These are phyloP conservation scores for Ilex aquifolium DNA, from an alignment of 257 asterid genomes.

Conservation along the genomic window DNA sequence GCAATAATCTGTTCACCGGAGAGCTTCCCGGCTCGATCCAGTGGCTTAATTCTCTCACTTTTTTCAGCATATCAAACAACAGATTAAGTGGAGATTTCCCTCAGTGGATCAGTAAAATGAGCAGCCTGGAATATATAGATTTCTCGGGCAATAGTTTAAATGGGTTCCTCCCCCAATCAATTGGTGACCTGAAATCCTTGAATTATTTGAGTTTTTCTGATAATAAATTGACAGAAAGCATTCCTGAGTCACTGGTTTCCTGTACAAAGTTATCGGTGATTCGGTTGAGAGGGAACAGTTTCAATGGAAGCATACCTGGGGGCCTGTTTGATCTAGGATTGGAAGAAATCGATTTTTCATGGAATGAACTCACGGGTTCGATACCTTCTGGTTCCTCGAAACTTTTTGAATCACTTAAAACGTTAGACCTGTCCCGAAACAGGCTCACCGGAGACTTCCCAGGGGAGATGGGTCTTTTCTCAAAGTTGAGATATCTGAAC, in stretches of 20 bases:
- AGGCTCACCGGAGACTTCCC: slow-evolving; percentile 63
- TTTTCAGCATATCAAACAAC: slow-evolving; percentile 45
- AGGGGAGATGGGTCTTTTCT: slow-evolving; percentile 64
- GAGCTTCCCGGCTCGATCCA: slow-evolving; percentile 49
- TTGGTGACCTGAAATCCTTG: slow-evolving; percentile 46
- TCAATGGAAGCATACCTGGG: slow-evolving; percentile 57
- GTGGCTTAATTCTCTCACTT: slow-evolving; percentile 30
- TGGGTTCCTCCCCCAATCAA: slow-evolving; percentile 51
- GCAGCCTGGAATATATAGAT: slow-evolving; percentile 44
- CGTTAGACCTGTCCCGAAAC: slow-evolving; percentile 72
- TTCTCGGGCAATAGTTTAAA: slow-evolving; percentile 50
- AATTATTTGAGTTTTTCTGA: slow-evolving; percentile 32
- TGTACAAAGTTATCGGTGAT: slow-evolving; percentile 38
- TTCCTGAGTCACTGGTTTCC: slow-evolving; percentile 47
- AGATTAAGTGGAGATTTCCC: slow-evolving; percentile 66
- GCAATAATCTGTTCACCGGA: slow-evolving; percentile 50
- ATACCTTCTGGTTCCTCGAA: slow-evolving; percentile 58
- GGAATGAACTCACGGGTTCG: slow-evolving; percentile 54
- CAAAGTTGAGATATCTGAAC: slow-evolving; percentile 65
- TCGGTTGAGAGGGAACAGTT: slow-evolving; percentile 44
- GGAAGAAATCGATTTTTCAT: slow-evolving; percentile 66
- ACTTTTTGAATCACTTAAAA: slow-evolving; percentile 46
- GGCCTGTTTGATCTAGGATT: slow-evolving; percentile 54
- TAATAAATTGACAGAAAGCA: slow-evolving; percentile 45
- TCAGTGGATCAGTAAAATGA: slow-evolving; percentile 47